Base-by-base conservation (phyloP, 2,329 filamentous ascomycete genomes). In the Colletotrichum caudatum region DNA sequence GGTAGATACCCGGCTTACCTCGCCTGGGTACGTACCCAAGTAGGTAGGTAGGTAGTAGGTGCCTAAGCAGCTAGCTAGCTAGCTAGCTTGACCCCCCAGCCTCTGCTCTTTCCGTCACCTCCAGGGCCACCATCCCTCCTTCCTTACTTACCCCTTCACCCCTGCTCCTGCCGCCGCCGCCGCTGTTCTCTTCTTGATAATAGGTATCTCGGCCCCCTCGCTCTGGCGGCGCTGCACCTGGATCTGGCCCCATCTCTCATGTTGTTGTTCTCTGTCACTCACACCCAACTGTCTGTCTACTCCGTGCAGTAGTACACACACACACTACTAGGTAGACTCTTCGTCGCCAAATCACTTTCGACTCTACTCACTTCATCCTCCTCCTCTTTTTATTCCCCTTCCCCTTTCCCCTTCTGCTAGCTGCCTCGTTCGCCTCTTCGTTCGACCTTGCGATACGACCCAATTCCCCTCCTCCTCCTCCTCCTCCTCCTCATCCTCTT, bases 401-500 rank as follows among this genome's bases (percentile, higher is more conserved):
- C 33, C 14, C 14, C 33, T n/a, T 35, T n/a, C n/a, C 33, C 20
- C 18, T 56, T 39, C 48, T 23, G n/a, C 62, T 51, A 23, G 2
- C 29, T 29, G 29, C 29, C 29, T 29, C 3, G 29, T 44, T 46
- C 44, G 26, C 54, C 54, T 44, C n/a, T 39, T 26, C 63, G 46
- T 39, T 26, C 63, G 46, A 56, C 39, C 18, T 56, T 60, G 56
- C 46, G 50, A 56, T 44, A 65, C 69, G 48, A 70, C 60, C 44
- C 53, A 57, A 41, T 48, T 29, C 37, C 37, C 39, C 14, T n/a
- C 7, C 20, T 23, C 60, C 58, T 64, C 64, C 58, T 5, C 37
- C 35, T 35, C 41, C 7, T 29, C 11, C 29, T 18, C 59, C 69
- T 58, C 64, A n/a, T n/a, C n/a, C n/a, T n/a, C n/a, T n/a, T n/a